Evolutionary conservation across 1,139 yeast species (phyloP).

Genomic region (Chernovozyma sophiae-reginae): DNA sequence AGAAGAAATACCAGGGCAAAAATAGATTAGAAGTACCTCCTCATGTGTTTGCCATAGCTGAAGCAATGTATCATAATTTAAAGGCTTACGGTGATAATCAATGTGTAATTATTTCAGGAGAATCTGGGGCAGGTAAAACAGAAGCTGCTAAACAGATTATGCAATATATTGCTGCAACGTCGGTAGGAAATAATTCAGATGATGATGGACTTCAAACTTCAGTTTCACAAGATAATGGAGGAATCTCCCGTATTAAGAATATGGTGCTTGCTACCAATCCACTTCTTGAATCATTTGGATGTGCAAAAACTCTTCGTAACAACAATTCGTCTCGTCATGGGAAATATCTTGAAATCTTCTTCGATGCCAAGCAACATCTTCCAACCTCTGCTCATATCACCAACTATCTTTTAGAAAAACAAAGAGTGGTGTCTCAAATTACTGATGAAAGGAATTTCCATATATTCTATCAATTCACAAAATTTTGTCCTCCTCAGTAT

Average conservation of each 20-base stretch:
- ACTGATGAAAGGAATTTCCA: constrained; percentile 93
- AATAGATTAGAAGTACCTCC: constrained; percentile 98
- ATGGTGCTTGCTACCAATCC: constrained; percentile 99
- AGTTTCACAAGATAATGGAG: constrained; percentile 27
- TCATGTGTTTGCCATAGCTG: constrained; percentile 97
- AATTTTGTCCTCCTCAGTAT: constrained; percentile 82
- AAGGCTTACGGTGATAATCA: constrained; percentile 93
- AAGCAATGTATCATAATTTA: constrained; percentile 92
- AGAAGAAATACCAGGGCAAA: constrained; percentile 80
- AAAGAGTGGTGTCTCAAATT: constrained; percentile 92
- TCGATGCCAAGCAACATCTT: constrained; percentile 67
- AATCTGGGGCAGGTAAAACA: constrained; percentile 98
- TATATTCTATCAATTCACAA: constrained; percentile 93
- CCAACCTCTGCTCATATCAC: constrained; percentile 97
- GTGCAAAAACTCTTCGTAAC: constrained; percentile 95
- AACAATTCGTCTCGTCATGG: constrained; percentile 98
- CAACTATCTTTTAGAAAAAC: constrained; percentile 89
- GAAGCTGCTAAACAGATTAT: constrained; percentile 98
- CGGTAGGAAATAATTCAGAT: constrained; percentile 50
- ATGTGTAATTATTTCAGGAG: constrained; percentile 98
- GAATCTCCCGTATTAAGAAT: constrained; percentile 83
- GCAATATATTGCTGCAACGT: constrained; percentile 81
- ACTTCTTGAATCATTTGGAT: constrained; percentile 91
- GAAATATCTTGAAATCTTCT: constrained; percentile 87
- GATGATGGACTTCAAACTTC: constrained; percentile 20